phyloP scores from a whole-genome alignment of 2,329 filamentous ascomycete species.

The Stachybotrys echinatus region DNA sequence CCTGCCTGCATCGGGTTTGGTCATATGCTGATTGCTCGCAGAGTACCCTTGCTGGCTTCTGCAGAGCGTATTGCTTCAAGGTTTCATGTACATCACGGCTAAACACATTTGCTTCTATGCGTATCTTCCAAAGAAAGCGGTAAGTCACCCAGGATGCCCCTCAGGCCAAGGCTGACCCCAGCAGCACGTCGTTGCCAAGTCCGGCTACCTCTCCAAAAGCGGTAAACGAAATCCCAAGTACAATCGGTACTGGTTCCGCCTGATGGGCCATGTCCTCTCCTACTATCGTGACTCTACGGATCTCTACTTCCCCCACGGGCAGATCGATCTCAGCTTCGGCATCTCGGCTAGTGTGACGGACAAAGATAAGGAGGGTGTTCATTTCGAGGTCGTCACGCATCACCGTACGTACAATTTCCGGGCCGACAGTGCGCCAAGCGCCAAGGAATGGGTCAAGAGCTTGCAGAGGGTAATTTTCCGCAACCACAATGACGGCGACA shows the following conservation, averaged over 20 bases:
- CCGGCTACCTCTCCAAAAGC: conserved; percentile 82
- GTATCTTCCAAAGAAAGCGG: conserved; percentile 89
- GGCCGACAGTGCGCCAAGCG: conserved; percentile 81
- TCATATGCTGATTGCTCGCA: conserved; percentile 19
- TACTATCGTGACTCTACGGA: conserved; percentile 83
- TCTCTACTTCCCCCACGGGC: conserved; percentile 85
- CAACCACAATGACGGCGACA: conserved; percentile 93
- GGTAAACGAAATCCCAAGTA: conserved; percentile 85
- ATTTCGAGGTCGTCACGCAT: conserved; percentile 78
- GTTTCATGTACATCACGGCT: conserved; percentile 91
- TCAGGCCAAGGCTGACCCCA: not conserved
- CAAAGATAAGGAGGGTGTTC: conserved; percentile 69
- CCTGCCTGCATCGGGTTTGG: too few species aligned
- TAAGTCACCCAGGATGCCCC: conserved; percentile 35
- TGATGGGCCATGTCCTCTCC: conserved; percentile 87
- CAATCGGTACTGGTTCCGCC: conserved; percentile 85
- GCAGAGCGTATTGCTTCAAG: conserved; percentile 86
- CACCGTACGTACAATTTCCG: conserved; percentile 81
- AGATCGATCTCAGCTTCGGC: conserved; percentile 87
- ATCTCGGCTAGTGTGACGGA: conserved; percentile 79
- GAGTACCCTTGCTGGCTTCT: conserved; percentile 94
- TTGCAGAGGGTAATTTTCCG: conserved; percentile 93
- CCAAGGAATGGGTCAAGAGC: conserved; percentile 94
- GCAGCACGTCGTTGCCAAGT: conserved; percentile 71
- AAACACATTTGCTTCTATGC: conserved; percentile 96